Evolutionary conservation across 768 basidiomycete genomes (phyloP), one percentile per base, ranked within the genome.

Genomic region (Phallus indusiatus): DNA sequence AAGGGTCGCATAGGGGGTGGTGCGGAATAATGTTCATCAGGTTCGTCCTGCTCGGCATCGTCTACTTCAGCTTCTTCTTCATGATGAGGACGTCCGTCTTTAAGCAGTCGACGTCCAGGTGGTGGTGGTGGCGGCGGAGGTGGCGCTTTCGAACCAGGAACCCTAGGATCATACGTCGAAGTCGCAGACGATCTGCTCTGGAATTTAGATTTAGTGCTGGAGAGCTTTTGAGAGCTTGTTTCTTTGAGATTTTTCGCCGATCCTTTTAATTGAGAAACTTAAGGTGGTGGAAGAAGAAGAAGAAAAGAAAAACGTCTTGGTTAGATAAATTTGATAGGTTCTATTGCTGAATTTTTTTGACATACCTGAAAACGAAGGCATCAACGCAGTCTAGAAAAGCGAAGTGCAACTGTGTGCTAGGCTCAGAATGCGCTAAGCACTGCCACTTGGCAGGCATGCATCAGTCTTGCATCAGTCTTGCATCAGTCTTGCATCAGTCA

Each of bases 211-310:
- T 76, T 76, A 20, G 82, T 80, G 69, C 75, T 75, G 61, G 78
- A 74, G 55, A 82, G 55, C 66, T 77, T 82, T 60, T 74, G 72
- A 16, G 81, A 75, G 17, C 79, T 71, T 1, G 76, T 75, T 66
- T 81, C 80, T 59, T 84, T 84, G n/a, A 76, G 83, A 59, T 80
- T 82, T 20, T 70, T 68, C 10, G 87, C 86, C 64, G 81, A 82
- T 46, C 79, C 79, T 67, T 85, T 85, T 54, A 88, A 69, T 49
- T 87, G 85, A 56, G 83, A 81, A 59, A 85, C 83, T 84, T 61
- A 16, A 21, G 21, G n/a, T 12, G 47, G 21, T 55, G 21, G 47
- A 36, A n/a, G 20, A n/a, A 11, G 46, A 28, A 18, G 21, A 24
- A 56, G 28, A 33, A 52, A 47, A n/a, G n/a, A n/a, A 28, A 7